Evolutionary conservation across 2,329 filamentous ascomycete genomes (phyloP), one percentile per base, ranked within the genome.

Genomic region (Hortaea werneckii): DNA sequence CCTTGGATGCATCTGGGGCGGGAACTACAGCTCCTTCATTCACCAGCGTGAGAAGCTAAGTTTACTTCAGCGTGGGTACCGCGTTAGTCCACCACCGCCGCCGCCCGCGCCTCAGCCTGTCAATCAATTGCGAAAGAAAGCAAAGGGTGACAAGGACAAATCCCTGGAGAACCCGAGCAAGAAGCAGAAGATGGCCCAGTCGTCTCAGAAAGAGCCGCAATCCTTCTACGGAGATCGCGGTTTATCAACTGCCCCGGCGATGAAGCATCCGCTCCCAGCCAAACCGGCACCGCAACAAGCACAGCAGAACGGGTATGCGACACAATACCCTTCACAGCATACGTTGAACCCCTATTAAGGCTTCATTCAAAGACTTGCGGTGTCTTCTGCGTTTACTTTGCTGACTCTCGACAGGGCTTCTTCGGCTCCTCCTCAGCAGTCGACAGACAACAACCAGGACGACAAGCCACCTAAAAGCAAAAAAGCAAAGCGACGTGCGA

Each of bases 11-110:
- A 75, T 95, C 35, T 70, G 94, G 44, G 82, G 76, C 8, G 88
- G 86, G 44, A 83, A 94, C 58, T 96, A 95, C 64, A 75, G 76
- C 5, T 78, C 79, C 2, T 94, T 94, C 59, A 69, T 76, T 13
- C 64, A 72, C 37, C 86, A 94, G 63, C 78, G 88, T 43, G 68
- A 75, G 9, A 82, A 76, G 52, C 67, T 89, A 10, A 40, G 42
- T 34, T n/a, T 37, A 27, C 29, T 53, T n/a, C 45, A 48, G 13
- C 45, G 43, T 26, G 43, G 42, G 5, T 37, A 44, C 12, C 11
- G 37, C 6, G 40, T 44, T n/a, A 46, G 30, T 27, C 49, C 45
- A 10, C 40, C 47, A 29, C 26, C 40, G 29, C 29, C 44, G 29
- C 39, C 47, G 11, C 26, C 40, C 26, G 13, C 44, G 12, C 39